Evolutionary conservation across 768 basidiomycete genomes (phyloP), one percentile per base, ranked within the genome.

Genomic region (Boletales sp.): DNA sequence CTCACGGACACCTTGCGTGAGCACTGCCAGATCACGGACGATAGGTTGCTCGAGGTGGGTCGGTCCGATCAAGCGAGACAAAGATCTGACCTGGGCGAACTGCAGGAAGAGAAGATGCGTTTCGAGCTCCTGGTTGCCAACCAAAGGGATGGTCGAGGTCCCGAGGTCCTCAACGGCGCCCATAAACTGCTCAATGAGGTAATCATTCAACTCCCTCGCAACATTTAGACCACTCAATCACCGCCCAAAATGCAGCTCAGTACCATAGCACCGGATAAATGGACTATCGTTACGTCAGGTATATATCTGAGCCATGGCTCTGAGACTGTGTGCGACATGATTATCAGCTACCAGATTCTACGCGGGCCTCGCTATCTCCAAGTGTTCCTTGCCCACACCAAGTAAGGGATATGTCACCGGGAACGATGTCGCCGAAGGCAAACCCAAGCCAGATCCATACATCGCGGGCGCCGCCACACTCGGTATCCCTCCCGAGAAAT

Each of bases 361-460:
- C 62, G 80, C 90, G 15, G 72, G 78, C 13, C 74, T 77, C 18
- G 90, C 89, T 15, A 74, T 94, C 31, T 64, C 78, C 36, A 77
- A 79, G 32, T 81, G 85, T 38, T 78, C 75, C 2, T 72, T 93
- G 17, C 78, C 83, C 2, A 50, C 79, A 2, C 86, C 88, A 3
- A 67, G 67, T 2, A 73, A 70, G 41, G 83, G 82, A 14, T 73
- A 86, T 45, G 79, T 94, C 57, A 92, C 90, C 3, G 83, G 86
- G 8, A 80, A 86, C 66, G 68, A 69, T 47, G 69, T 71, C 45
- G 85, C 86, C 43, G 56, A 66, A 53, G 91, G 92, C 40, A 94
- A 94, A 71, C 93, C 93, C n/a, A 77, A 85, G 60, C 91, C 93
- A 1, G 90, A 81, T 32, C 94, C 94, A 18, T 97, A 94, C 68